These are phyloP conservation scores for Plectosphaerella cucumerina DNA, from an alignment of 2,329 filamentous ascomycete species.

Conservation along the genomic window DNA sequence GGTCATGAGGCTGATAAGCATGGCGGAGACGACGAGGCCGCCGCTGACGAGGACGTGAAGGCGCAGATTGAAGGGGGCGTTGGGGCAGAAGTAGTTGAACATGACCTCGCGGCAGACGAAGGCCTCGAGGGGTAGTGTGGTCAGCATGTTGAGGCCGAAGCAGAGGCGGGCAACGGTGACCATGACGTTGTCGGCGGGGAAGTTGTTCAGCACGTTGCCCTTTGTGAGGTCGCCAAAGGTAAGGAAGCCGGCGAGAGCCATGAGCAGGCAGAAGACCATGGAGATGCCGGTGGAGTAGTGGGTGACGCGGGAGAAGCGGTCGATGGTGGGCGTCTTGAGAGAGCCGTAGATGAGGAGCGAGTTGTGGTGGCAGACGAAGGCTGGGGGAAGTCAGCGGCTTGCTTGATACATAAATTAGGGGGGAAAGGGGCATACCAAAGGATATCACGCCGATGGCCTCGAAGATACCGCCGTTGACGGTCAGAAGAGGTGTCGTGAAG, in stretches of 20 bases:
- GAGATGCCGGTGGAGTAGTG: conserved; percentile 90
- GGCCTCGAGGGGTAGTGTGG: conserved; percentile 89
- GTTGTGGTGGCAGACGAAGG: conserved; percentile 82
- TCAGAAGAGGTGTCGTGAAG: conserved; percentile 64
- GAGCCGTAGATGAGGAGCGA: conserved; percentile 97
- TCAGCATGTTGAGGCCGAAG: conserved; percentile 98
- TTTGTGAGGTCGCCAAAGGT: conserved; percentile 88
- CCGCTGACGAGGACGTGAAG: conserved; percentile 87
- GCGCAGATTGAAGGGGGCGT: conserved; percentile 72
- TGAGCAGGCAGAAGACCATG: conserved; percentile 82
- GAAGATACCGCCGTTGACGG: conserved; percentile 84
- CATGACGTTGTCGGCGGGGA: conserved; percentile 83
- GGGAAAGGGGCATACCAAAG: conserved; percentile 59
- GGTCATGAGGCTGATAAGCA: conserved; percentile 74
- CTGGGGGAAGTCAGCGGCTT: conserved; percentile 32
- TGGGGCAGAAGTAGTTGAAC: conserved; percentile 73
- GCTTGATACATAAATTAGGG: neutral
- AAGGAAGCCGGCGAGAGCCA: conserved; percentile 87
- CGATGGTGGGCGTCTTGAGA: conserved; percentile 86
- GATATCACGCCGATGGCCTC: conserved; percentile 98
- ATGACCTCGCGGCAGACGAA: conserved; percentile 98
- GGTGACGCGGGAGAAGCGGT: conserved; percentile 89
- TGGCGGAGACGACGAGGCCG: conserved; percentile 72
- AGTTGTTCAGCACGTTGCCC: conserved; percentile 98
- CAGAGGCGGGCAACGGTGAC: conserved; percentile 93